A percentile compares a stretch with the other conserved stretches of the same genome.
Conservation (phyloP, 2,329 filamentous ascomycete species). For the Macrophomina phaseolina region DNA sequence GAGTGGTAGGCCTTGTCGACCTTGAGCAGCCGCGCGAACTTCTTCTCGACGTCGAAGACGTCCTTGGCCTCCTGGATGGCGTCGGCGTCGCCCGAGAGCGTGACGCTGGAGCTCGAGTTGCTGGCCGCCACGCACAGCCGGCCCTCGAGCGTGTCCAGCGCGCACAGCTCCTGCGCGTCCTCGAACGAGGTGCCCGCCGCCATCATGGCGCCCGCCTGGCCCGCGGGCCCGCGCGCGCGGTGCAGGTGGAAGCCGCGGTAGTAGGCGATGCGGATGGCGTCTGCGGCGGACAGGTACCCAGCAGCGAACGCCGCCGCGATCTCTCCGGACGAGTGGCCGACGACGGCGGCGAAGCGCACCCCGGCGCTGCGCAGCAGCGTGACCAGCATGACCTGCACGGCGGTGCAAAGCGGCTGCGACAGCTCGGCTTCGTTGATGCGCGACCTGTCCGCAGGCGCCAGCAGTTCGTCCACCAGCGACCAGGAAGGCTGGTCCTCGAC, state of each 20-base stretch:
- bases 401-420: conserved; percentile 36
- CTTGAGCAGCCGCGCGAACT: conserved; percentile 29
- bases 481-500: conserved; percentile 28
- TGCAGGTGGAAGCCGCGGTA: conserved; percentile 27
- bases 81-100: conserved; percentile 33
- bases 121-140: conserved; percentile 34
- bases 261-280: conserved; percentile 37
- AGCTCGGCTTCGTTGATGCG: conserved; percentile 32
- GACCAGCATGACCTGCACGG: conserved; percentile 37
- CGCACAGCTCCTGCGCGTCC: conserved; percentile 6
- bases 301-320: conserved; percentile 38
- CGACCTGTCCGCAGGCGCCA: conserved; percentile 32
- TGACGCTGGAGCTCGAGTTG: conserved; percentile 34
- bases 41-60: conserved; percentile 26
- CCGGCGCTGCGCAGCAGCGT: conserved; percentile 36
- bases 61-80: conserved; percentile 27
- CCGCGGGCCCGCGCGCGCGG: conserved; percentile 30
- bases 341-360: conserved; percentile 34
- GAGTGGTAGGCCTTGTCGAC: conserved; percentile 33
- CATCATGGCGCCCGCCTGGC: conserved; percentile 42
- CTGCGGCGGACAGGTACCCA: conserved; percentile 31
- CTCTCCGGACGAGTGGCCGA: conserved; percentile 40
- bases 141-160: conserved; percentile 29
- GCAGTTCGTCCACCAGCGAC: conserved; percentile 32
- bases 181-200: conserved; percentile 31